A percentile compares a stretch with the other conserved stretches of the same genome.
phyloP scores from a whole-genome alignment of 2,329 filamentous ascomycete species.

The Colletotrichum falcatum region DNA sequence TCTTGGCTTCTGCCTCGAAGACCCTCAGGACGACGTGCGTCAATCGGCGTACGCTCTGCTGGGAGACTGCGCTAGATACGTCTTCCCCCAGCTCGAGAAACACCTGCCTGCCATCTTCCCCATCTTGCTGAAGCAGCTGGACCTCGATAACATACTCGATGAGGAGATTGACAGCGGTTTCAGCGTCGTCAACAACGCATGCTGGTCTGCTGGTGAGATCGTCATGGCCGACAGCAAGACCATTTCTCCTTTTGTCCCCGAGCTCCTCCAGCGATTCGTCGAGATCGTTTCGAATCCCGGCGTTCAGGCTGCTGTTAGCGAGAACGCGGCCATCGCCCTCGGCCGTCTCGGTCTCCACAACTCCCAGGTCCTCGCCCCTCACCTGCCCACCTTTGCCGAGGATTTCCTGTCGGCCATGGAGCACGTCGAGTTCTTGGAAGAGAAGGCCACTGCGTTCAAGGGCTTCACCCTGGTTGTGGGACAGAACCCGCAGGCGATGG shows the following conservation, averaged over 20 bases:
- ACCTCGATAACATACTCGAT: slow-evolving; percentile 80
- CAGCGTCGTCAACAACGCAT: slow-evolving; percentile 97
- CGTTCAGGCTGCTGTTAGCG: slow-evolving; percentile 86
- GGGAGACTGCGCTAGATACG: slow-evolving; percentile 93
- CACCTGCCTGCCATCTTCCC: slow-evolving; percentile 81
- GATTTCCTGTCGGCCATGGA: slow-evolving; percentile 86
- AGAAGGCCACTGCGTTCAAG: slow-evolving; percentile 93
- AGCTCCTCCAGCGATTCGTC: slow-evolving; percentile 81
- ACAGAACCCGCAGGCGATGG: slow-evolving; percentile 91
- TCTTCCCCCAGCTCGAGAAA: slow-evolving; percentile 83
- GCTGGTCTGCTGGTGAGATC: slow-evolving; percentile 96
- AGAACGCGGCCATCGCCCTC: slow-evolving; percentile 94
- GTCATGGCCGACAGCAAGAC: slow-evolving; percentile 80
- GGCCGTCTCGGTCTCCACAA: slow-evolving; percentile 88
- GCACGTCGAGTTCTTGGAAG: slow-evolving; percentile 87
- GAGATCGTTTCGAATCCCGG: slow-evolving; percentile 87
- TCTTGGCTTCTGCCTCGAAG: slow-evolving; percentile 91
- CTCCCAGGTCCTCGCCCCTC: slow-evolving; percentile 80
- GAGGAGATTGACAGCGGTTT: slow-evolving; percentile 88
- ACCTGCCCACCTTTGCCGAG: slow-evolving; percentile 82
- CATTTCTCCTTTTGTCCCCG: slow-evolving; percentile 82
- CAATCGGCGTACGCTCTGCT: slow-evolving; percentile 96
- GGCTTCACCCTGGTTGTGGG: slow-evolving; percentile 89
- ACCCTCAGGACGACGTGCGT: slow-evolving; percentile 89
- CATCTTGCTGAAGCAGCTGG: slow-evolving; percentile 87